Base-by-base conservation (phyloP, 2,329 filamentous ascomycete genomes). In the Neonectria magnoliae region DNA sequence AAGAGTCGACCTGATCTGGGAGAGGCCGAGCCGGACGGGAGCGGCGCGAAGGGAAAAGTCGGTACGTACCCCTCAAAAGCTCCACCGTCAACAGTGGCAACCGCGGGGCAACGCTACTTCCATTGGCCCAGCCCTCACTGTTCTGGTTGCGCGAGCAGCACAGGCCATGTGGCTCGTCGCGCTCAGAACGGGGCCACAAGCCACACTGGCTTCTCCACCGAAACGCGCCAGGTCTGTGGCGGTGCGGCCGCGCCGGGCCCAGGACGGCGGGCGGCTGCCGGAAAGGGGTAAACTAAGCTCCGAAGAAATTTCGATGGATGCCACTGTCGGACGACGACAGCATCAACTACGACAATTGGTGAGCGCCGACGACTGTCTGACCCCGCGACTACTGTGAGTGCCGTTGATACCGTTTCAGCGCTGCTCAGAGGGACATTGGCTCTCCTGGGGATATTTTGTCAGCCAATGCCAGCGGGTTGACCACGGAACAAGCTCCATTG, bases 41-140 rank as follows among this genome's bases (percentile, higher is more conserved):
- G 62, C 58, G 57, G 64, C 66, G 58, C 62, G 64, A 59, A 18
- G 54, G 31, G 57, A 62, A 57, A 51, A 58, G 54, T 57, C 56
- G 65, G 65, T 69, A 71, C 69, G 70, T 71, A 70, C 67, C 65
- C 45, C 53, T 63, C 38, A 58, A 58, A 66, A 63, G 53, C 62
- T 66, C 65, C 69, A 67, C 71, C 55, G 66, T 86, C 82, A 87
- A 87, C 83, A 87, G 69, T 77, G 75, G 81, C 84, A 87, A 88
- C 85, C 75, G 77, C 85, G 70, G 77, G 72, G 85, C 87, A 90
- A 90, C 88, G 75, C 73, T 14, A 4, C 42, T 71, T 25, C 77
- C 59, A 86, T 86, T 87, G 84, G 84, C 44, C 66, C 64, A 69
- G 57, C 67, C 65, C 53, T 67, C 57, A 57, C 63, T 64, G 67